These are phyloP conservation scores for Fusarium redolens DNA, from an alignment of 2,329 filamentous ascomycete species.

Conservation along the genomic window DNA sequence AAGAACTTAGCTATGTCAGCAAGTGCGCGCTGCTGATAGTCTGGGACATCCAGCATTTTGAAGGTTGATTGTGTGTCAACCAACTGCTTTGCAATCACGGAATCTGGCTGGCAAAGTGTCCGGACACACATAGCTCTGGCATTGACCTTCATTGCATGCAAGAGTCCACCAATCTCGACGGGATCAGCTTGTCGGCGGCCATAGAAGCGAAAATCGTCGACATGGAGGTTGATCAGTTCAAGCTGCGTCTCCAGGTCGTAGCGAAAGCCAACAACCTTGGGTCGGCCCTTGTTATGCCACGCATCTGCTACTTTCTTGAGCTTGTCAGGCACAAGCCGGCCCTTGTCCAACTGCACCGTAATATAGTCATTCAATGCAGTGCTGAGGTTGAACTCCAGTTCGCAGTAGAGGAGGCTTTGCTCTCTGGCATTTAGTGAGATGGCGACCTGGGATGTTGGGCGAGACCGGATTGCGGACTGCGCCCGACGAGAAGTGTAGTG, in stretches of 20 bases:
- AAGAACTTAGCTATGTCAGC: conserved; percentile 66
- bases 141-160: conserved; percentile 64
- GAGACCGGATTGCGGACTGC: conserved; percentile 47
- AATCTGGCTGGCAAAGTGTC: conserved; percentile 69
- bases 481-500: conserved; percentile 49
- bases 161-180: conserved; percentile 58
- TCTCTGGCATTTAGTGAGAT: conserved; percentile 67
- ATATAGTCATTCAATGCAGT: conserved; percentile 65
- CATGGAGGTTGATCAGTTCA: conserved; percentile 63
- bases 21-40: conserved; percentile 58
- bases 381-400: conserved; percentile 67
- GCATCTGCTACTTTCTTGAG: conserved; percentile 62
- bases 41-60: conserved; percentile 59
- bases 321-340: conserved; percentile 63
- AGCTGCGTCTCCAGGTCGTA: conserved; percentile 71
- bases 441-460: conserved; percentile 48
- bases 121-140: conserved; percentile 64
- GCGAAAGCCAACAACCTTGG: conserved; percentile 66
- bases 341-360: conserved; percentile 63
- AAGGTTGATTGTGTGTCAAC: conserved; percentile 64
- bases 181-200: conserved; percentile 58
- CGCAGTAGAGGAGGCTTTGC: conserved; percentile 69
- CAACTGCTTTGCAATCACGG: conserved; percentile 68
- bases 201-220: conserved; percentile 66
- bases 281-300: conserved; percentile 65